Percentiles rank a stretch among this genome's conserved stretches.
These are phyloP conservation scores for Stachybotrys elegans DNA, from an alignment of 2,329 filamentous ascomycete genomes.

Conservation along the genomic window DNA sequence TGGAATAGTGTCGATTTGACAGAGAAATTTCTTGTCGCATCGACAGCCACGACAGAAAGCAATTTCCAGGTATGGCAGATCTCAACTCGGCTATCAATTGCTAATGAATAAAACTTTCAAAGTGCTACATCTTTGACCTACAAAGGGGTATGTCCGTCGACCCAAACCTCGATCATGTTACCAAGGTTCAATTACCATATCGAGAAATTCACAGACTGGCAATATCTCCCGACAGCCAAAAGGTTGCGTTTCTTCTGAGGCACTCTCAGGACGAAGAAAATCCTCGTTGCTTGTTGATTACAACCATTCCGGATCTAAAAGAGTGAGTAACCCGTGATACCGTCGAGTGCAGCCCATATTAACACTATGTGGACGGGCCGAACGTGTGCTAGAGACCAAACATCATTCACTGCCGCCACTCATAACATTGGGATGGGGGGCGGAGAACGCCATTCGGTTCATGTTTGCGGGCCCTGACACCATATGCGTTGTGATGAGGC, in stretches of 20 bases:
- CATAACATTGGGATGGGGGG: conserved; percentile 14
- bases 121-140: conserved; percentile 18
- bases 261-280: conserved; percentile 2
- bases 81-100: too few relatives aligned
- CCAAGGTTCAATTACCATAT: conserved; percentile 10
- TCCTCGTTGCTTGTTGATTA: background rate
- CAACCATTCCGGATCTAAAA: background rate
- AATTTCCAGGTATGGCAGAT: background rate
- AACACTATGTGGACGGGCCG: too few relatives aligned
- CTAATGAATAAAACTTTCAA: background rate
- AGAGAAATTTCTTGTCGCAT: conserved; percentile 15
- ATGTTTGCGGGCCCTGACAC: conserved; percentile 10
- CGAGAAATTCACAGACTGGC: conserved; percentile 12
- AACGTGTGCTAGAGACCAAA: too few relatives aligned
- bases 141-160: conserved; percentile 12
- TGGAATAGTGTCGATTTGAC: conserved; percentile 15
- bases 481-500: conserved; percentile 14
- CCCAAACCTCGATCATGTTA: conserved; percentile 8
- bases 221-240: conserved; percentile 13
- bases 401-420: too few relatives aligned
- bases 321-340: too few relatives aligned
- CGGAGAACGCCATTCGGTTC: conserved; percentile 14
- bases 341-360: too few relatives aligned
- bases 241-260: conserved; percentile 15
- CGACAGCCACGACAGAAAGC: conserved; percentile 7